A percentile compares a stretch with the other conserved stretches of the same genome.
phyloP scores from a whole-genome alignment of 441 rosid species.

The Flueggea neowawraea region DNA sequence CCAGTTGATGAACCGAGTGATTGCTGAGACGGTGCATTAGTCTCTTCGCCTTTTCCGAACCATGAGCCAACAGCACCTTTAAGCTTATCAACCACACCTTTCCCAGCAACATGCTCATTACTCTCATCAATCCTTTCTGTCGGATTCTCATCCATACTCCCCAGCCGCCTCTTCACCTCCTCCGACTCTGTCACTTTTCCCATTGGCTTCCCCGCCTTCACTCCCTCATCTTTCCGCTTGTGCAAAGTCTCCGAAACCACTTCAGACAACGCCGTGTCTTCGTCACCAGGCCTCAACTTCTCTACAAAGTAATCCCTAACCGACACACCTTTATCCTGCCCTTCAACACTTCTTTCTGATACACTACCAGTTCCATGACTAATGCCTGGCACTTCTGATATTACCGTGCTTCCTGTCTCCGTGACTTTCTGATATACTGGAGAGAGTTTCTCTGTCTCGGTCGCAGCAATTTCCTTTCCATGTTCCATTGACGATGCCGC shows the following conservation, averaged over 20 bases:
- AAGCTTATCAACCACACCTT: too few species aligned
- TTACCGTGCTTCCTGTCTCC: conserved; percentile 33
- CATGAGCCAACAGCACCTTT: too few species aligned
- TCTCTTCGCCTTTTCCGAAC: too few species aligned
- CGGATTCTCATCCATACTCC: conserved; percentile 12
- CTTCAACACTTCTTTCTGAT: too few species aligned
- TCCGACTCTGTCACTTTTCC: conserved; percentile 54
- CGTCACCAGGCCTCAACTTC: conserved; percentile 71
- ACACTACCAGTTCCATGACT: neutral
- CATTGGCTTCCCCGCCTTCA: conserved; percentile 26
- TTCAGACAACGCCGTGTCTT: conserved; percentile 61
- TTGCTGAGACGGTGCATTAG: too few species aligned
- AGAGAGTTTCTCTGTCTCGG: conserved; percentile 35
- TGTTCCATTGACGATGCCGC: conserved; percentile 29
- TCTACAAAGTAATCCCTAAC: conserved; percentile 49
- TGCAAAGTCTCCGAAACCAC: conserved; percentile 47
- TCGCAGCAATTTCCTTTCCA: conserved; percentile 41
- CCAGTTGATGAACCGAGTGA: too few species aligned
- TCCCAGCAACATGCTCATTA: too few species aligned
- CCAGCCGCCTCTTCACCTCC: conserved; percentile 40
- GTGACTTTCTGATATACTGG: conserved; percentile 54
- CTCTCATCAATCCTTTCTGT: too few species aligned
- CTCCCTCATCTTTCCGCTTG: conserved; percentile 15
- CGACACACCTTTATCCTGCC: conserved; percentile 40
- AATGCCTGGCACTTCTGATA: conserved; percentile 26